phyloP scores from a whole-genome alignment of 2,329 filamentous ascomycete genomes.

The Ploettnerulaceae sp. region DNA sequence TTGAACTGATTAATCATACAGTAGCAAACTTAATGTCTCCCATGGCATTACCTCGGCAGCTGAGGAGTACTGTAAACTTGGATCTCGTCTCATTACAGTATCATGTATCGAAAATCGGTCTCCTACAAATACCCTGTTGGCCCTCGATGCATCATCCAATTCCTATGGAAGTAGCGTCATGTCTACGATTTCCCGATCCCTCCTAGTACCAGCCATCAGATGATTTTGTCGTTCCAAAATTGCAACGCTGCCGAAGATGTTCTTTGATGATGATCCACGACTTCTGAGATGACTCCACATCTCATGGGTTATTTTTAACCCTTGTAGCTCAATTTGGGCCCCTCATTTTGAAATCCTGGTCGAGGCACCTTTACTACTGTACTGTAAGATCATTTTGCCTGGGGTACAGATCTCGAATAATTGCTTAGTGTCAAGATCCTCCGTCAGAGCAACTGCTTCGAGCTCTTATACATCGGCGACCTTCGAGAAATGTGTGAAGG shows the following conservation, averaged over 20 bases:
- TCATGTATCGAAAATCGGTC: conserved; percentile 15
- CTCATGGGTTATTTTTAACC: conserved; percentile 11
- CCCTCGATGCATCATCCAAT: conserved; percentile 3
- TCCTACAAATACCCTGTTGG: conserved; percentile 14
- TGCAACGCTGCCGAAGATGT: too few relatives aligned
- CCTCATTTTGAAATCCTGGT: conserved; percentile 20
- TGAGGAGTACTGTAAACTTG: too few relatives aligned
- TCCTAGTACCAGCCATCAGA: too few relatives aligned
- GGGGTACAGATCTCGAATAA: conserved; percentile 12
- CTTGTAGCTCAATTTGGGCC: conserved; percentile 21
- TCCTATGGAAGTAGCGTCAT: conserved; percentile 4
- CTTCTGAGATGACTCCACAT: conserved; percentile 2
- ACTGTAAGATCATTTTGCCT: conserved; percentile 9
- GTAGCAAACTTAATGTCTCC: neutral
- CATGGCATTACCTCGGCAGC: conserved; percentile 16
- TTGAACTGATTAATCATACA: too few relatives aligned
- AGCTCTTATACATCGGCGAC: too few relatives aligned
- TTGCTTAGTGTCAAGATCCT: conserved; percentile 16
- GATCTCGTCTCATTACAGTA: conserved; percentile 15
- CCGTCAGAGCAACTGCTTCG: too few relatives aligned
- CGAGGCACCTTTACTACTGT: conserved; percentile 4
- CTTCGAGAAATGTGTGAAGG: too few relatives aligned
- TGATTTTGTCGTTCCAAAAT: too few relatives aligned
- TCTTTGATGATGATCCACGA: conserved; percentile 8
- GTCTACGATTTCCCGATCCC: neutral